Percentiles rank a stretch among this genome's conserved stretches.
phyloP scores from a whole-genome alignment of 2,329 filamentous ascomycete genomes.

The Aspergillus chevalieri region DNA sequence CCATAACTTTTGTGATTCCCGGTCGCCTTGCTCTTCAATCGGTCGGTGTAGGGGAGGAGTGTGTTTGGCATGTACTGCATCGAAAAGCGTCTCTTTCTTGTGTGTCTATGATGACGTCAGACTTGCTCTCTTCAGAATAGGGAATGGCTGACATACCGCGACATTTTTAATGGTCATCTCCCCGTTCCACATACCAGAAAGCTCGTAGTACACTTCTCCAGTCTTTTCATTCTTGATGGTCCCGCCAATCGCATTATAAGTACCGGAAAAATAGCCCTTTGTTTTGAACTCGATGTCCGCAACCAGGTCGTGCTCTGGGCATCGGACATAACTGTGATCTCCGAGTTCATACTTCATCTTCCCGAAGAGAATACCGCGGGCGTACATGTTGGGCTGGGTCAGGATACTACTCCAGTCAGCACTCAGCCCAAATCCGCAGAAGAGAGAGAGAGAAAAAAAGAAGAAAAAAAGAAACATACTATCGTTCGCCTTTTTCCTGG shows the following conservation, averaged over 20 bases:
- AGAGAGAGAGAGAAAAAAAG: conserved; percentile 10
- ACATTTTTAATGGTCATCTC: conserved; percentile 90
- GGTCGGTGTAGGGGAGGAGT: conserved; percentile 68
- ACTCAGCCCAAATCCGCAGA: not conserved
- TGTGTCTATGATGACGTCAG: conserved; percentile 57
- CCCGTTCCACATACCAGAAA: conserved; percentile 87
- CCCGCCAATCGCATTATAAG: conserved; percentile 92
- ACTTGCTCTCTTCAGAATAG: not conserved
- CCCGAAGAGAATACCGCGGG: conserved; percentile 89
- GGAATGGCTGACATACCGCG: conserved; percentile 38
- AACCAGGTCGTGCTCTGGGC: conserved; percentile 76
- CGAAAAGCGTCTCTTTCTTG: conserved; percentile 82
- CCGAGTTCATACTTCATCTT: conserved; percentile 99
- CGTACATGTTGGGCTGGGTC: conserved; percentile 99
- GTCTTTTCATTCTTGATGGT: conserved; percentile 82
- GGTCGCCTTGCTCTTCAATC: conserved; percentile 76
- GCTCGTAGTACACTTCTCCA: conserved; percentile 80
- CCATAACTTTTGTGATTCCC: conserved; percentile 89
- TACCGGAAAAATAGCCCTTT: conserved; percentile 93
- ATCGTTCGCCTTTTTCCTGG: conserved; percentile 66
- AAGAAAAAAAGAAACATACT: conserved; percentile 58
- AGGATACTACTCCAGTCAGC: conserved; percentile 57
- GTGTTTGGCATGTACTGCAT: conserved; percentile 72
- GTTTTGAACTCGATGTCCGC: conserved; percentile 98
- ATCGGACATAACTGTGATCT: conserved; percentile 88